Evolutionary conservation across 441 rosid species (phyloP).

Genomic region (Erodium chrysanthum): DNA sequence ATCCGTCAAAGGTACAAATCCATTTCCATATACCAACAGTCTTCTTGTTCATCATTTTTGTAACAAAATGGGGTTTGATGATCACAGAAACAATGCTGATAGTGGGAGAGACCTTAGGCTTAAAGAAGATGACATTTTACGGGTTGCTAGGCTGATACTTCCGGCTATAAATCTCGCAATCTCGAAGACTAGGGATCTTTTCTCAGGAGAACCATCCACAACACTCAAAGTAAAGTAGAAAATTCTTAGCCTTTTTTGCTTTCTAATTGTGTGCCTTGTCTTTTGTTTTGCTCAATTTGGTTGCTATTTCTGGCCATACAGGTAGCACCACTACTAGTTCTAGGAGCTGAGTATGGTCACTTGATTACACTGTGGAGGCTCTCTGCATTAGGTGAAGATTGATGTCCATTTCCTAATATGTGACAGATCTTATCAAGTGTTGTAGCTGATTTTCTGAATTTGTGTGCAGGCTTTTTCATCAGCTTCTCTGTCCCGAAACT

Average conservation of each 20-base stretch:
- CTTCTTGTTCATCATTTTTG: background rate
- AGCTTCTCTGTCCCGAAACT: slow-evolving; percentile 70
- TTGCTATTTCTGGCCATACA: slow-evolving; percentile 25
- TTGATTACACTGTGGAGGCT: slow-evolving; percentile 68
- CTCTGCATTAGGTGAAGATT: slow-evolving; percentile 46
- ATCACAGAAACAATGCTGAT: slow-evolving; percentile 37
- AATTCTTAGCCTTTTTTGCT: background rate
- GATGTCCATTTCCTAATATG: background rate
- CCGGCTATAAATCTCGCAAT: slow-evolving; percentile 68
- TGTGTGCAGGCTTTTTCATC: slow-evolving; percentile 67
- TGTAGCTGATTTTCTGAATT: too few species aligned
- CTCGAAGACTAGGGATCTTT: slow-evolving; percentile 49
- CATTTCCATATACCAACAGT: background rate
- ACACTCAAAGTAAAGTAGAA: slow-evolving; percentile 58
- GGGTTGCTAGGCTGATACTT: slow-evolving; percentile 53
- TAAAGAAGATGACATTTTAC: slow-evolving; percentile 56
- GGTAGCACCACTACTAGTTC: slow-evolving; percentile 70
- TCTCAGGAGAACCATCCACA: slow-evolving; percentile 92
- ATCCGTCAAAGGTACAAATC: slow-evolving; percentile 47
- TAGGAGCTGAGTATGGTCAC: slow-evolving; percentile 85
- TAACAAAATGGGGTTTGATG: too few species aligned
- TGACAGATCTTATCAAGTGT: too few species aligned
- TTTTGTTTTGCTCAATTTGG: background rate
- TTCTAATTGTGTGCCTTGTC: background rate
- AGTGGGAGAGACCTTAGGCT: slow-evolving; percentile 34